These are phyloP conservation scores for Debaryomyces fabryi DNA, from an alignment of 1,139 yeast genomes.

Conservation along the genomic window DNA sequence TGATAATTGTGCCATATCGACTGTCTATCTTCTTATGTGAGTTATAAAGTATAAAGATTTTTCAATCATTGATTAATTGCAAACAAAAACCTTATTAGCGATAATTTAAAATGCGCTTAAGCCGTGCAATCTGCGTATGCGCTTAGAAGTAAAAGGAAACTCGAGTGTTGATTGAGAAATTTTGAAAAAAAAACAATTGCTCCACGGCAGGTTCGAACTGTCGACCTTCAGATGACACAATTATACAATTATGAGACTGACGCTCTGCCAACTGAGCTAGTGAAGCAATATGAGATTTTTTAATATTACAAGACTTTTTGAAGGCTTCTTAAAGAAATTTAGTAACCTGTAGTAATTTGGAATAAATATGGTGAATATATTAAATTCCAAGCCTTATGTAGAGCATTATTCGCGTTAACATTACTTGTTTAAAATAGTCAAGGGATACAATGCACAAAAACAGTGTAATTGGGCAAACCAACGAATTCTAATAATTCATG, in stretches of 20 bases:
- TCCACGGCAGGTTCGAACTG: slow-evolving; percentile 60
- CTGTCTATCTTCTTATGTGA: background rate
- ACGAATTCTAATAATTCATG: too few relatives aligned
- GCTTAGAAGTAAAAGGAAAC: background rate
- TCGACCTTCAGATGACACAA: slow-evolving; percentile 55
- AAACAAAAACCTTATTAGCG: background rate
- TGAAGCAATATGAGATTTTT: slow-evolving; percentile 29
- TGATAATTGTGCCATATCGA: slow-evolving; percentile 32
- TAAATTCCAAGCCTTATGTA: too few relatives aligned
- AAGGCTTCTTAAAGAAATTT: background rate
- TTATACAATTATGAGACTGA: slow-evolving; percentile 36
- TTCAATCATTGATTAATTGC: background rate
- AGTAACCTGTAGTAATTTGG: too few relatives aligned
- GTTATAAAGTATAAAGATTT: background rate
- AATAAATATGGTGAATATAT: too few relatives aligned
- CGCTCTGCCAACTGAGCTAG: slow-evolving; percentile 56
- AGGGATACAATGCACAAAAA: too few relatives aligned
- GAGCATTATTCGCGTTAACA: too few relatives aligned
- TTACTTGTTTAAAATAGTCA: too few relatives aligned
- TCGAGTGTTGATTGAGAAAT: background rate
- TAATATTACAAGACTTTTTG: background rate
- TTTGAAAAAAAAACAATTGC: slow-evolving; percentile 24
- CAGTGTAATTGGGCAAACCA: too few relatives aligned
- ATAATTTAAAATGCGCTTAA: slow-evolving; percentile 1
- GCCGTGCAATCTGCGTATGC: background rate